These are phyloP conservation scores for Aspergillus affinis DNA, from an alignment of 495 filamentous ascomycete species.

Conservation along the genomic window DNA sequence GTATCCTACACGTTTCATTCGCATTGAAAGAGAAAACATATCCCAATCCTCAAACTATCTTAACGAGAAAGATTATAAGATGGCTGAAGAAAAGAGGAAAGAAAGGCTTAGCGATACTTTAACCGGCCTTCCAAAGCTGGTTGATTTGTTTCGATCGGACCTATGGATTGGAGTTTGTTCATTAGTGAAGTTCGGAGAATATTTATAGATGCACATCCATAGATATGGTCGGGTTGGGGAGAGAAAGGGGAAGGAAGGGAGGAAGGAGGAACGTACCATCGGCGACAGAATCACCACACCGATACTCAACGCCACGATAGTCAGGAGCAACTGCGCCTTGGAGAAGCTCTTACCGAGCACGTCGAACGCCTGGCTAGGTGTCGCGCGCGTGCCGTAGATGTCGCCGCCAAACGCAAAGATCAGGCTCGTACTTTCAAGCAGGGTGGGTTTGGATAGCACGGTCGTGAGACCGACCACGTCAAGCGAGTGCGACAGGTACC, in stretches of 20 bases:
- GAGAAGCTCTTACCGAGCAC: slow-evolving; percentile 90
- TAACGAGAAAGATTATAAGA: neutral
- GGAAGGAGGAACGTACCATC: slow-evolving; percentile 60
- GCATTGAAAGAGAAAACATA: neutral
- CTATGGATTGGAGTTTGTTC: slow-evolving; percentile 17
- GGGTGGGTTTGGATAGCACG: slow-evolving; percentile 69
- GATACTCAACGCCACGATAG: slow-evolving; percentile 71
- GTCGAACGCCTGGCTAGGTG: slow-evolving; percentile 86
- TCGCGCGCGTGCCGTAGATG: slow-evolving; percentile 80
- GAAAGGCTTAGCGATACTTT: neutral
- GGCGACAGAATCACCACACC: slow-evolving; percentile 78
- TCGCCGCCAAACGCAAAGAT: slow-evolving; percentile 87
- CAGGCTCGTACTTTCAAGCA: slow-evolving; percentile 91
- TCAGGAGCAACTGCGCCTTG: slow-evolving; percentile 78
- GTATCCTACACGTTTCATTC: neutral
- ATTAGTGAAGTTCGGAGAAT: neutral
- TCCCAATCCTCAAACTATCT: too few relatives aligned
- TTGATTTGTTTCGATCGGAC: slow-evolving; percentile 45
- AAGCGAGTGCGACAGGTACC: slow-evolving; percentile 76
- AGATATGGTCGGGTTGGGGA: neutral
- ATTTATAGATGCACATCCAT: too few relatives aligned
- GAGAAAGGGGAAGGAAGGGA: neutral
- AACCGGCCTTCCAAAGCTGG: slow-evolving; percentile 35
- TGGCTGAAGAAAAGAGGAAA: neutral
- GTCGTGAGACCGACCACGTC: slow-evolving; percentile 74